Evolutionary conservation across 208 protist species (phyloP), one percentile per base, ranked within the genome.

Genomic region (Strigomonas galati): DNA sequence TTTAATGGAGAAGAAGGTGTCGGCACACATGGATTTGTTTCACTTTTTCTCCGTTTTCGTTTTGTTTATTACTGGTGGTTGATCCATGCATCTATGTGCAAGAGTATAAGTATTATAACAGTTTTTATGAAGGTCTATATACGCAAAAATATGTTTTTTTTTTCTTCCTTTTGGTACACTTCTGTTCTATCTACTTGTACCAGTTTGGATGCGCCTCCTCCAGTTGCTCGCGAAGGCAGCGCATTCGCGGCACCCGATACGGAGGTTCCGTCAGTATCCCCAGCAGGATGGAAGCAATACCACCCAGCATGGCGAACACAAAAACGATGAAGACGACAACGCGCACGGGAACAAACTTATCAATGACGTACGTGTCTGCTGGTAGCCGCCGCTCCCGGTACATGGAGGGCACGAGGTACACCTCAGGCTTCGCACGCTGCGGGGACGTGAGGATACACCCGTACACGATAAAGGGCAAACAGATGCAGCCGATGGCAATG

Each of bases 191-290:
- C 69, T 76, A 93, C 52, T 68, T 61, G 57, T 88, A 91, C 89
- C 89, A 94, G 14, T 83, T 88, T 9, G 83, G 89, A 64, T 94
- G 85, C 14, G 81, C 68, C 57, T 92, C 82, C 57, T 89, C 84
- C 49, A 92, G 69, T 59, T 84, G 79, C 62, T 94, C 79, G 17
- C 89, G 76, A 17, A 92, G 77, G 65, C 84, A 94, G 23, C 70
- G 81, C 71, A 92, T 85, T 1, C 79, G 81, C 26, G 89, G 89
- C 5, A 79, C 84, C 27, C 74, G 75, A 64, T 86, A 91, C 6
- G 81, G 84, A 26, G 82, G 77, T 28, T 84, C 85, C 0, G 46
- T 58, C 31, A 84, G 46, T 2, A 87, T 65, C 19, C 64, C 31
- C 0, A 87, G 0, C 1, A 85, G 60, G 40, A 88, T 54, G 40